A percentile compares a stretch with the other conserved stretches of the same genome.
These are phyloP conservation scores for Penicillium silybi DNA, from an alignment of 495 filamentous ascomycete genomes.

Conservation along the genomic window DNA sequence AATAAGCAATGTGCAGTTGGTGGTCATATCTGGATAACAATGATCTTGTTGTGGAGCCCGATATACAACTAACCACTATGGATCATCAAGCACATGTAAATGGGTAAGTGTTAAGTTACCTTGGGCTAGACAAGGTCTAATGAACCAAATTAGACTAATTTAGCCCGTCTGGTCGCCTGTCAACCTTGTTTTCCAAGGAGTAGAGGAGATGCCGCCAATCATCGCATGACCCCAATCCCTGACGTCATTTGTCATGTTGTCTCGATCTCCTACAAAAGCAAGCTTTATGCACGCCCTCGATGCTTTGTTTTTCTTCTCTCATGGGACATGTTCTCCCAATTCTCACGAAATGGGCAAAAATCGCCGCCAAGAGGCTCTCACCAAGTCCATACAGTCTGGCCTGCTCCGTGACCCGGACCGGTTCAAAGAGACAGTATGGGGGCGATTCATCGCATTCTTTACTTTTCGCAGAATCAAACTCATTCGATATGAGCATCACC, in stretches of 20 bases:
- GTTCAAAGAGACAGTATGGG: constrained; percentile 24
- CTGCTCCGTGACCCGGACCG: constrained; percentile 27
- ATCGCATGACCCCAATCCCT: background rate
- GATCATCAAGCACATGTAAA: too few relatives aligned
- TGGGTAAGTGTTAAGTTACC: too few relatives aligned
- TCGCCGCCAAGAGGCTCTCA: constrained; percentile 29
- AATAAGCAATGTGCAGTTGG: too few relatives aligned
- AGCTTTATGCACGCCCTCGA: constrained; percentile 3
- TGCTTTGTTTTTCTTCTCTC: background rate
- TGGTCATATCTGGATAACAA: too few relatives aligned
- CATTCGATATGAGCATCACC: constrained; percentile 22
- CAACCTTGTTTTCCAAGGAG: background rate
- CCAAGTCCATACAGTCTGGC: constrained; percentile 33
- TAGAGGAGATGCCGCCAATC: background rate
- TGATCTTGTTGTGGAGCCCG: too few relatives aligned
- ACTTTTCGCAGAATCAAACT: constrained; percentile 32
- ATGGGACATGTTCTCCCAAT: background rate
- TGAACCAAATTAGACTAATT: background rate
- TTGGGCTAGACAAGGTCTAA: background rate
- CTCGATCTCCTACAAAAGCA: background rate
- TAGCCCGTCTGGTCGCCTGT: background rate
- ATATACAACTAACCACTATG: background rate
- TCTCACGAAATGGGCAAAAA: constrained; percentile 21
- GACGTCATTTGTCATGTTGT: constrained; percentile 15
- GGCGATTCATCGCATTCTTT: constrained; percentile 35